These are phyloP conservation scores for Apiotrichum brassicae DNA, from an alignment of 1,284 basidiomycete species.

Conservation along the genomic window DNA sequence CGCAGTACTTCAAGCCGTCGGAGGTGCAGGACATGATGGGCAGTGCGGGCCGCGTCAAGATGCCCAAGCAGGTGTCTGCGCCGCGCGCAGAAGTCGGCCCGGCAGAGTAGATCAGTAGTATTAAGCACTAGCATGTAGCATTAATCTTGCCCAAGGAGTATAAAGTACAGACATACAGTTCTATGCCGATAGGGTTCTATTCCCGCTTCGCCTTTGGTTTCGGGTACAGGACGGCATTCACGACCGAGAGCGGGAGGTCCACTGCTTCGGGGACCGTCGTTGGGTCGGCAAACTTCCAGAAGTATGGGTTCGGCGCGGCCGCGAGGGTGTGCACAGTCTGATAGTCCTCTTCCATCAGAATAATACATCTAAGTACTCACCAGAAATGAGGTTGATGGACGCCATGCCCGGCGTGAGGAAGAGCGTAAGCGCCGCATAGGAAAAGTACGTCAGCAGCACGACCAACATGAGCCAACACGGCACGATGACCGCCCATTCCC, in stretches of 20 bases:
- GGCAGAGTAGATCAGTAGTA: neutral
- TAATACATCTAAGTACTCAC: slow-evolving; percentile 43
- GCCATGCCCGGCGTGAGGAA: slow-evolving; percentile 63
- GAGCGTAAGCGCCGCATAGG: slow-evolving; percentile 68
- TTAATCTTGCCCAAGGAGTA: too few relatives aligned
- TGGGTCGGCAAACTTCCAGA: slow-evolving; percentile 36
- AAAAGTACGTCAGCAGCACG: slow-evolving; percentile 67
- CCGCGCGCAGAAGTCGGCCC: slow-evolving; percentile 1
- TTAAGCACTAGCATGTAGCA: neutral
- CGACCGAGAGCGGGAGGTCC: slow-evolving; percentile 73
- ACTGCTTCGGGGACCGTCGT: slow-evolving; percentile 59
- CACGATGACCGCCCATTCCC: slow-evolving; percentile 79
- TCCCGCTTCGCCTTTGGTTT: neutral
- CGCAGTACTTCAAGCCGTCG: slow-evolving; percentile 85
- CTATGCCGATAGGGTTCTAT: neutral
- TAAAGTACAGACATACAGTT: too few relatives aligned
- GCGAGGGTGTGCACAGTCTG: slow-evolving; percentile 1
- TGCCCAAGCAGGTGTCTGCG: slow-evolving; percentile 59
- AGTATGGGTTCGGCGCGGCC: slow-evolving; percentile 16
- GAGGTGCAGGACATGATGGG: slow-evolving; percentile 77
- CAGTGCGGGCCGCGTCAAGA: slow-evolving; percentile 68
- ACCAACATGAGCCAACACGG: slow-evolving; percentile 70
- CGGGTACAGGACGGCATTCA: slow-evolving; percentile 63
- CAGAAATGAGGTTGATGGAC: slow-evolving; percentile 60
- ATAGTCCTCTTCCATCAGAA: slow-evolving; percentile 3